A percentile compares a stretch with the other conserved stretches of the same genome.
phyloP scores from a whole-genome alignment of 2,329 filamentous ascomycete species.

The Venturia nashicola region DNA sequence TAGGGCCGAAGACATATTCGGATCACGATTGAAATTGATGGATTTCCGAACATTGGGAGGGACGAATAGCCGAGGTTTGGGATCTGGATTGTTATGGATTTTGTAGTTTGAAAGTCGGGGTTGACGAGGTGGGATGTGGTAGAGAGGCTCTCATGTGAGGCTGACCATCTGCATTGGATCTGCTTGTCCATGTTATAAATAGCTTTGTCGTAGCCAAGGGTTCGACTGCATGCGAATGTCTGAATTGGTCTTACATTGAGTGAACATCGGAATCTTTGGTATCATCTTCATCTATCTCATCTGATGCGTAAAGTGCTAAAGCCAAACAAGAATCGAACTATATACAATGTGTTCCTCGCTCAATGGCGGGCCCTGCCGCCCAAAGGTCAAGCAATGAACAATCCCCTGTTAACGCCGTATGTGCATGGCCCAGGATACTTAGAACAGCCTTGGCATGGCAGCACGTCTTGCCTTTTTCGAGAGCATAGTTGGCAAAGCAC shows the following conservation, averaged over 20 bases:
- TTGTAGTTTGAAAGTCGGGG: not conserved
- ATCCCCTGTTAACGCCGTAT: not conserved
- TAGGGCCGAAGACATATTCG: not conserved
- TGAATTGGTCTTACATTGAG: not conserved
- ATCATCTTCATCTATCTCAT: not conserved
- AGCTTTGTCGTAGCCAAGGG: not conserved
- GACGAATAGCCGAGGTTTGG: not conserved
- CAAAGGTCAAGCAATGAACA: not conserved
- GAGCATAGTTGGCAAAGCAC: not conserved
- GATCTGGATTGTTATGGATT: not conserved
- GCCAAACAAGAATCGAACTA: not conserved
- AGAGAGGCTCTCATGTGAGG: not conserved
- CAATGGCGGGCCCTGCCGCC: not conserved
- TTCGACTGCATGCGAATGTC: too few species aligned
- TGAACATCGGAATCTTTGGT: not conserved
- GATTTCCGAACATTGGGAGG: not conserved
- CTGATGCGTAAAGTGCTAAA: constrained; percentile 1
- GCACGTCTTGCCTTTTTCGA: not conserved
- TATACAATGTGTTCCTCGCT: not conserved
- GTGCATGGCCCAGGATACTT: not conserved
- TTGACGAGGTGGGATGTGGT: not conserved
- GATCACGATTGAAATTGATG: not conserved
- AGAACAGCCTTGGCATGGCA: not conserved
- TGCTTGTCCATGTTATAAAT: not conserved
- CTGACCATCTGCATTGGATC: not conserved